These are phyloP conservation scores for Lentinula lateritia DNA, from an alignment of 768 basidiomycete species.

Conservation along the genomic window DNA sequence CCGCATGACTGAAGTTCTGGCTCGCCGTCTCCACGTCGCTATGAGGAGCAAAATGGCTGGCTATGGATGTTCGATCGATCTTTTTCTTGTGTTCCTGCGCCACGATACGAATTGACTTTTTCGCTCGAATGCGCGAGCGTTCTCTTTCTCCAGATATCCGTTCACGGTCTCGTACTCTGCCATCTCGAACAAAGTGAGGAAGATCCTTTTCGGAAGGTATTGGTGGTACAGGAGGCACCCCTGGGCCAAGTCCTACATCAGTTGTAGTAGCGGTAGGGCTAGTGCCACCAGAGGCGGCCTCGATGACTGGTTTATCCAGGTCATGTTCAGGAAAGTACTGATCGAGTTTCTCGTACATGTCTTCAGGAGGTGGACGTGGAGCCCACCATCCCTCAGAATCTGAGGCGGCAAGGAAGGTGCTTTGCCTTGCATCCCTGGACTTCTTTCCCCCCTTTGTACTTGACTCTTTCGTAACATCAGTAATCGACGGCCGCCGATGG, in stretches of 20 bases:
- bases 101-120: slow-evolving; percentile 91
- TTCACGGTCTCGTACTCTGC: not conserved
- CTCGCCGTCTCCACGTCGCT: not conserved
- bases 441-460: slow-evolving; percentile 22
- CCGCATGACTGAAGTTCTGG: slow-evolving; percentile 32
- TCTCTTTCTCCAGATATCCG: slow-evolving; percentile 16
- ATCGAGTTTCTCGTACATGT: slow-evolving; percentile 88
- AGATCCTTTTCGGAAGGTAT: slow-evolving; percentile 20
- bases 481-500: slow-evolving; percentile 13
- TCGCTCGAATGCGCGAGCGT: slow-evolving; percentile 48
- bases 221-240: slow-evolving; percentile 33
- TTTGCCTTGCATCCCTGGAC: slow-evolving; percentile 26
- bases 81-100: slow-evolving; percentile 82
- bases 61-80: slow-evolving; percentile 65
- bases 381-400: slow-evolving; percentile 73
- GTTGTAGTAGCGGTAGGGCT: slow-evolving; percentile 67
- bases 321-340: slow-evolving; percentile 96
- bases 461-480: slow-evolving; percentile 8
- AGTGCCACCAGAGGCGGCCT: slow-evolving; percentile 73
- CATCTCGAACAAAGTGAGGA: not conserved
- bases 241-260: slow-evolving; percentile 11
- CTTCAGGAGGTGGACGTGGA: slow-evolving; percentile 85
- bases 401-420: slow-evolving; percentile 45
- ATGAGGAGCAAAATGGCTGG: slow-evolving; percentile 17
- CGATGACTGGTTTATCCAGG: slow-evolving; percentile 92